Base-by-base conservation (phyloP, 805 yeast species). In the Sugiyamaella mastotermitis region DNA sequence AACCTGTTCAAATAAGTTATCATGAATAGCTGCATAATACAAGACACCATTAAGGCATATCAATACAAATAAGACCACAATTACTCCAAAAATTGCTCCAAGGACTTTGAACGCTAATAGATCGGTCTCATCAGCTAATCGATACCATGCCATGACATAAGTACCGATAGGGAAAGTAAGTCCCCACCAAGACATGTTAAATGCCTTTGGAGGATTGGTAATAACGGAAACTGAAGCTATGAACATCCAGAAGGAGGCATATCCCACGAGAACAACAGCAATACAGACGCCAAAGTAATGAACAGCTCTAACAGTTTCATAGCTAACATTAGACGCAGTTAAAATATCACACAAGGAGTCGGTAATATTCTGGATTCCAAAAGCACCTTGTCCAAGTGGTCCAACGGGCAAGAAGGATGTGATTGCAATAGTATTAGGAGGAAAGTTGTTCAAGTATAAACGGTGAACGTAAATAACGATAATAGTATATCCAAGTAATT, bases 91-190 rank as follows among this genome's bases (percentile, higher is more conserved):
- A 3, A 83, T 69, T 23, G 78, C 66, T 10, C 80, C 73, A 18
- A 83, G 46, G 7, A 80, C 78, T 46, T 74, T 68, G 58, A 84
- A 83, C 0, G 83, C 75, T 8, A 57, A 52, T 47, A 81, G 54
- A 2, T 71, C 71, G n/a, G 45, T 41, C 2, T 70, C 54, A 3
- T 44, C 50, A 29, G 66, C 78, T 14, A 86, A 53, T 48, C 75
- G 71, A 7, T 65, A 57, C 41, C 75, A 69, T 2, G 85, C 75
- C 10, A 81, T 56, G 0, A 80, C 66, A 80, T 83, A 77, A 0
- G 94, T 84, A 2, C 95, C 96, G 50, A 86, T 52, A 3, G 95
- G 96, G 78, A 87, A 87, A 46, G 95, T 83, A 66, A 83, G 73
- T 13, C 87, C 78, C 95, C 95, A 83, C 76, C 77, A 76, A 1